These are phyloP conservation scores for Cytospora chrysosperma DNA, from an alignment of 2,329 filamentous ascomycete species.

Conservation along the genomic window DNA sequence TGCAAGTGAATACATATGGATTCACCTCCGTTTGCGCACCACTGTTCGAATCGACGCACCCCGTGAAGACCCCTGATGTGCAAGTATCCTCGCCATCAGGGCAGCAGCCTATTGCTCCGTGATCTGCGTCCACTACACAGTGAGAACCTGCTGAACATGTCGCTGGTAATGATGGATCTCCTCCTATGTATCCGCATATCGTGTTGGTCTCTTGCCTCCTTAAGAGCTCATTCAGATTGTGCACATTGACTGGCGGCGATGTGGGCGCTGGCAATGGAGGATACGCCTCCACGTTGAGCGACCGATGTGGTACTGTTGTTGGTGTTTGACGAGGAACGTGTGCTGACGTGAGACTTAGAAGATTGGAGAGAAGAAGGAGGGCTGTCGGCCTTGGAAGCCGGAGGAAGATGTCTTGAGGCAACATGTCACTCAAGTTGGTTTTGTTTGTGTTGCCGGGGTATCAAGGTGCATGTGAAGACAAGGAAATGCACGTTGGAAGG, in stretches of 20 bases:
- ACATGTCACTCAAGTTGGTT: slow-evolving; percentile 10
- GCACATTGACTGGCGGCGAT: slow-evolving; percentile 38
- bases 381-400: slow-evolving; percentile 33
- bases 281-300: slow-evolving; percentile 35
- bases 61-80: slow-evolving; percentile 56
- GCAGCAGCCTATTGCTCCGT: slow-evolving; percentile 56
- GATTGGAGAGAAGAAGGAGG: slow-evolving; percentile 31
- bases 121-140: slow-evolving; percentile 52
- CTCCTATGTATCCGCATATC: slow-evolving; percentile 58
- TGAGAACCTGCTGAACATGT: slow-evolving; percentile 59
- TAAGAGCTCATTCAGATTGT: slow-evolving; percentile 36
- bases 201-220: slow-evolving; percentile 50
- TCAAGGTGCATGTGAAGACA: not conserved
- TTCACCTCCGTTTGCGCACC: slow-evolving; percentile 50
- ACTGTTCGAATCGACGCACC: slow-evolving; percentile 54
- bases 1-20: slow-evolving; percentile 57
- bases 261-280: slow-evolving; percentile 38
- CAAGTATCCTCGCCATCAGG: slow-evolving; percentile 50
- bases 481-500: not conserved
- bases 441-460: slow-evolving; percentile 12
- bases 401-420: slow-evolving; percentile 29
- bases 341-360: slow-evolving; percentile 30
- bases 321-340: slow-evolving; percentile 29
- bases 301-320: slow-evolving; percentile 31
- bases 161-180: slow-evolving; percentile 50